Percentiles rank a stretch among this genome's conserved stretches.
Evolutionary conservation across 257 asterid genomes (phyloP).

Genomic region (Gentiana straminea): DNA sequence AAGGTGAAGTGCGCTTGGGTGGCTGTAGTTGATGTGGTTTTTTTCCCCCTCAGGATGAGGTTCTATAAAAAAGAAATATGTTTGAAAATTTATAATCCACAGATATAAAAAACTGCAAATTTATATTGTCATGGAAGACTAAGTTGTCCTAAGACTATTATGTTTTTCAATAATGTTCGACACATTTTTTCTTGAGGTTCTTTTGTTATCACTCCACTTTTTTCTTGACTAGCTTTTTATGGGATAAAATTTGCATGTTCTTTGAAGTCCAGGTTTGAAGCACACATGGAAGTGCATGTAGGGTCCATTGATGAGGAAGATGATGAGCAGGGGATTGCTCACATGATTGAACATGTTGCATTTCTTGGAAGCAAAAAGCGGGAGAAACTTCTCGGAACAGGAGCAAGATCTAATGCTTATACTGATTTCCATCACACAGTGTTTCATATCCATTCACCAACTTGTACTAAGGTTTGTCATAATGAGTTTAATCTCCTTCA

Average conservation of each 20-base stretch:
- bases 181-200: background rate
- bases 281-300: slow-evolving; percentile 98
- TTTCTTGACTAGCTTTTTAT: background rate
- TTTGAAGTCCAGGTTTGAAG: slow-evolving; percentile 68
- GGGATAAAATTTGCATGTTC: slow-evolving; percentile 3
- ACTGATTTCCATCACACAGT: slow-evolving; percentile 99
- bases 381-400: slow-evolving; percentile 98
- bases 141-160: too few relatives aligned
- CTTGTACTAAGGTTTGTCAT: slow-evolving; percentile 62
- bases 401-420: slow-evolving; percentile 97
- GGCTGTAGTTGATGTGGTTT: too few relatives aligned
- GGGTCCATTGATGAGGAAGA: slow-evolving; percentile 99
- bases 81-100: too few relatives aligned
- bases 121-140: too few relatives aligned
- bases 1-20: too few relatives aligned
- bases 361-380: slow-evolving; percentile 99
- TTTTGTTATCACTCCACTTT: background rate
- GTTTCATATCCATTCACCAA: slow-evolving; percentile 97
- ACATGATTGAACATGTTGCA: slow-evolving; percentile 99
- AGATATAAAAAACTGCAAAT: too few relatives aligned
- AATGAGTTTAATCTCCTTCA: slow-evolving; percentile 11
- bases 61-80: too few relatives aligned
- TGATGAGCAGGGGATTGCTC: slow-evolving; percentile 99
- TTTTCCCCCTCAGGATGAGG: too few relatives aligned
- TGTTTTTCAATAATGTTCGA: too few relatives aligned